Evolutionary conservation across 2,329 filamentous ascomycete genomes (phyloP).

Genomic region (Colletotrichum sp.): DNA sequence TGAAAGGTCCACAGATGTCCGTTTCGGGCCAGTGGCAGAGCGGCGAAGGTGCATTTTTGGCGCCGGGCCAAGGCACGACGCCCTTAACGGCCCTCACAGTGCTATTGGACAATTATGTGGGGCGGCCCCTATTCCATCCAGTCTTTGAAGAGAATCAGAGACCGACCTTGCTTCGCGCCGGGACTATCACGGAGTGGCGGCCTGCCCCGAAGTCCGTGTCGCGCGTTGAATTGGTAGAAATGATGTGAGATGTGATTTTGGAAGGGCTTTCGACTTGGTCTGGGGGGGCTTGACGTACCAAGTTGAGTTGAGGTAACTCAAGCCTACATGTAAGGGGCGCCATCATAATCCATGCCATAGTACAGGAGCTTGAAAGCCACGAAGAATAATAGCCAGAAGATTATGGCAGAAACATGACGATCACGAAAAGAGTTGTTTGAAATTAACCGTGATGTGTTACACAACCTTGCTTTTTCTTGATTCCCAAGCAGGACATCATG

Average conservation of each 20-base stretch:
- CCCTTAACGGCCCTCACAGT: background rate
- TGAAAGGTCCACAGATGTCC: background rate
- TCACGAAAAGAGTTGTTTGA: too few species aligned
- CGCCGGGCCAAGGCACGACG: background rate
- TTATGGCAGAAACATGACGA: too few species aligned
- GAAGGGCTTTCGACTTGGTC: fast-evolving
- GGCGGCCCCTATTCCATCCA: background rate
- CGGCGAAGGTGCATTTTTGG: background rate
- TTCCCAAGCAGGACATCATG: background rate
- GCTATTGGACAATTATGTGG: conserved; percentile 8
- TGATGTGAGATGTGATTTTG: background rate
- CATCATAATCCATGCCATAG: background rate
- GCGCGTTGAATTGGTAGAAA: fast-evolving
- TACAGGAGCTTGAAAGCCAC: too few species aligned
- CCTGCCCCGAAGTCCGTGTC: background rate
- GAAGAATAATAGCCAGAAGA: too few species aligned
- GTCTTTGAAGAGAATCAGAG: background rate
- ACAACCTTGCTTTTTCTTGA: too few species aligned
- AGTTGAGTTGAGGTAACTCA: background rate
- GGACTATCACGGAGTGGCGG: background rate
- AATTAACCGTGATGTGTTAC: too few species aligned
- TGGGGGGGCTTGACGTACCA: background rate
- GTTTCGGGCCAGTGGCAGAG: background rate
- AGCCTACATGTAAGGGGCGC: background rate
- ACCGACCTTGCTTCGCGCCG: background rate